Conservation (phyloP, 805 yeast genomes). For the Metschnikowia sp. region DNA sequence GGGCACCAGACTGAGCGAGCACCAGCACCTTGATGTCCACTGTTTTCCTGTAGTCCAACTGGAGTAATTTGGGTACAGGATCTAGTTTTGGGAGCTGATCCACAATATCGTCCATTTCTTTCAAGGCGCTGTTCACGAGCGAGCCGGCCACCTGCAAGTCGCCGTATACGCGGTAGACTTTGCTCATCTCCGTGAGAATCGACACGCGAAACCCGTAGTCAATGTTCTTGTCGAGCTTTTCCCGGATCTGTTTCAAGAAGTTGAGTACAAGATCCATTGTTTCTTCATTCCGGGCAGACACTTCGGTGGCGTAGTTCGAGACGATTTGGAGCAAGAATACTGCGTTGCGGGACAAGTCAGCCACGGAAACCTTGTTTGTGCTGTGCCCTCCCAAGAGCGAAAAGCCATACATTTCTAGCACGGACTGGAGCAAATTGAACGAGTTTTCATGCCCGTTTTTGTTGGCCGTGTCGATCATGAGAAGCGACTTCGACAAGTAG, state of each 20-base stretch:
- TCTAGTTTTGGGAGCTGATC: conserved; percentile 10
- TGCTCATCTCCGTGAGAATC: conserved; percentile 28
- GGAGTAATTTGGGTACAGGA: conserved; percentile 20
- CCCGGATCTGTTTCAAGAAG: conserved; percentile 28
- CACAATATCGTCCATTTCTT: conserved; percentile 20
- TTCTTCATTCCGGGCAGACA: conserved; percentile 12
- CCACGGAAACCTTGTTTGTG: conserved; percentile 3
- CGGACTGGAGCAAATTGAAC: conserved; percentile 26
- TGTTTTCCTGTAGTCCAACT: conserved; percentile 17
- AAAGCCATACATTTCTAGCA: conserved; percentile 33
- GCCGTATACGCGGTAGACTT: conserved; percentile 24
- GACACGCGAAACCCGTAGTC: conserved; percentile 23
- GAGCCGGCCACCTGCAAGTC: conserved; percentile 21
- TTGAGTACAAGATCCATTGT: conserved; percentile 25
- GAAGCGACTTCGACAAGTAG: conserved; percentile 29
- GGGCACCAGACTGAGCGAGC: not conserved
- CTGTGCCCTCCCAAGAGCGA: conserved; percentile 7
- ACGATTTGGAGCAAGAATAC: conserved; percentile 26
- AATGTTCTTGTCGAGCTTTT: conserved; percentile 20
- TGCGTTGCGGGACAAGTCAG: conserved; percentile 17
- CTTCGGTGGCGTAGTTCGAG: conserved; percentile 21
- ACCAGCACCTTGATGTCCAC: conserved; percentile 18
- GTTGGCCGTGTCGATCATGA: conserved; percentile 23
- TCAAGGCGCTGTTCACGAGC: conserved; percentile 25
- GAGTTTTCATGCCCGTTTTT: conserved; percentile 26